Conservation (phyloP, 2,329 filamentous ascomycete species). For the Parascedosporium putredinis region DNA sequence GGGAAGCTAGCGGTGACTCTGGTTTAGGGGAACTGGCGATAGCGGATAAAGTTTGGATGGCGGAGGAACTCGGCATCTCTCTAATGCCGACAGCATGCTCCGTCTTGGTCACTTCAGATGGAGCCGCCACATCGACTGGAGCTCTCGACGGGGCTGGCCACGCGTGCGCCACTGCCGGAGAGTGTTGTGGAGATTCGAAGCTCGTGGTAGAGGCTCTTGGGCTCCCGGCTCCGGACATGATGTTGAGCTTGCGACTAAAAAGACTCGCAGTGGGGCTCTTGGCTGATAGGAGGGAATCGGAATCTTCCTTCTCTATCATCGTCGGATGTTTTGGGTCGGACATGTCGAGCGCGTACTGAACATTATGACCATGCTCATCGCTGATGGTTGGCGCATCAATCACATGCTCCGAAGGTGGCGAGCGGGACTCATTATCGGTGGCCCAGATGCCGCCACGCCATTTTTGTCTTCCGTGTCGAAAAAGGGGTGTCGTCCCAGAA, state of each 20-base stretch:
- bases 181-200: neutral
- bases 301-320: constrained; percentile 46
- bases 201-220: neutral
- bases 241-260: constrained; percentile 37
- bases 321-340: constrained; percentile 7
- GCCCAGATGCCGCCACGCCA: constrained; percentile 80
- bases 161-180: neutral
- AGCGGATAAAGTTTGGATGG: neutral
- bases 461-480: constrained; percentile 66
- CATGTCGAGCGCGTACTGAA: constrained; percentile 25
- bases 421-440: constrained; percentile 32
- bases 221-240: constrained; percentile 16
- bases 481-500: constrained; percentile 98
- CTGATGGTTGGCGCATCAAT: constrained; percentile 23
- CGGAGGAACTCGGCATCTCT: neutral
- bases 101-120: neutral
- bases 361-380: constrained; percentile 36
- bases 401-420: constrained; percentile 1
- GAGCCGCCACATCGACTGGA: neutral
- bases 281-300: constrained; percentile 32
- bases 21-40: constrained; percentile 4
- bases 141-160: constrained; percentile 3
- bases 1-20: neutral
- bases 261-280: constrained; percentile 27
- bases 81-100: neutral